Evolutionary conservation across 2,329 filamentous ascomycete species (phyloP).

Genomic region (Fusarium sp.): DNA sequence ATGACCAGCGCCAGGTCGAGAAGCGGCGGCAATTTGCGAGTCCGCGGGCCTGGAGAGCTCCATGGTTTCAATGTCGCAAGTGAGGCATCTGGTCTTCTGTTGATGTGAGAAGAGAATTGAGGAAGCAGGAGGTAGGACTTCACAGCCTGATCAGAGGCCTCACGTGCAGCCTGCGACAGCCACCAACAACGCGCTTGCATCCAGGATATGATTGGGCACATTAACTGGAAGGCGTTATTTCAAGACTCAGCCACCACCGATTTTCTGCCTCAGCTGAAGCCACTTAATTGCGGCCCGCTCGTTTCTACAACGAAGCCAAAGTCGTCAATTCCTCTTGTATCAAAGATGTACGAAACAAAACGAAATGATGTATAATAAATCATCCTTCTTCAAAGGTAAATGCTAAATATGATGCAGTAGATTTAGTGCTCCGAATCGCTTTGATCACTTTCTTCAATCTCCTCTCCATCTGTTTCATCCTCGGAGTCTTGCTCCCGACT

Average conservation of each 20-base stretch:
- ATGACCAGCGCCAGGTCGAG: fast-evolving
- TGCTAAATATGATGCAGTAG: background rate
- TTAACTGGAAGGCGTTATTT: fast-evolving
- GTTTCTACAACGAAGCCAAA: no score
- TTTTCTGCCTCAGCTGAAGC: background rate
- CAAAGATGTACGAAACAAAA: background rate
- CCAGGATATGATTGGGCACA: background rate
- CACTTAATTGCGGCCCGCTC: background rate
- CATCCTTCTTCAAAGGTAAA: background rate
- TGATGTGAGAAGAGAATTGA: fast-evolving
- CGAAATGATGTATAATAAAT: background rate
- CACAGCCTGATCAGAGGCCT: background rate
- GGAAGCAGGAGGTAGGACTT: fast-evolving
- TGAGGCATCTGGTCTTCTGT: fast-evolving
- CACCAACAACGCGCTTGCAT: background rate
- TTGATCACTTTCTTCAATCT: background rate
- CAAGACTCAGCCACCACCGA: background rate
- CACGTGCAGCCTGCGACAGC: background rate
- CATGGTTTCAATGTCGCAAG: background rate
- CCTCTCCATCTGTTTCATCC: background rate
- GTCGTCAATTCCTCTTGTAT: background rate
- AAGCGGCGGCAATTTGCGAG: background rate
- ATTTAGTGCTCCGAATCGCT: background rate
- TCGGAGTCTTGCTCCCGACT: background rate
- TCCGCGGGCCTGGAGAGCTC: background rate